Evolutionary conservation across 345 rosid genomes (phyloP).

Genomic region (Boechera retrofracta): DNA sequence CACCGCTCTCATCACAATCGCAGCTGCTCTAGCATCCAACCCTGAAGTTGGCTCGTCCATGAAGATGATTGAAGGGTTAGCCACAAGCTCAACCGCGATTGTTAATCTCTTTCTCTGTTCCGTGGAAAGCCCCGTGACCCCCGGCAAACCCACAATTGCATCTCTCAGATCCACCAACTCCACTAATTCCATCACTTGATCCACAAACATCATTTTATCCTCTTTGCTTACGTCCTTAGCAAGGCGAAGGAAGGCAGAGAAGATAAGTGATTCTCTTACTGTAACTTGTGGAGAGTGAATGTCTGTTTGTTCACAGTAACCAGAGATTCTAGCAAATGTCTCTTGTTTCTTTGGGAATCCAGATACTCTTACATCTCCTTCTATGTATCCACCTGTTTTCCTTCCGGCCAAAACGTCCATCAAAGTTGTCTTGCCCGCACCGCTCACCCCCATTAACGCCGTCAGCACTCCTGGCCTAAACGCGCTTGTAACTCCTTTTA

Average conservation of each 20-base stretch:
- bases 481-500: slow-evolving; percentile 70
- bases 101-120: slow-evolving; percentile 88
- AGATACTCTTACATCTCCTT: slow-evolving; percentile 82
- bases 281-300: slow-evolving; percentile 95
- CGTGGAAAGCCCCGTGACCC: slow-evolving; percentile 80
- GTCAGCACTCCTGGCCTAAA: slow-evolving; percentile 94
- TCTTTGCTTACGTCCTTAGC: slow-evolving; percentile 72
- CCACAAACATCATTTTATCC: slow-evolving; percentile 78
- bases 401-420: slow-evolving; percentile 97
- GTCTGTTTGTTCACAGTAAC: slow-evolving; percentile 89
- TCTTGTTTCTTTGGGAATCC: slow-evolving; percentile 87
- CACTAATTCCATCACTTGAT: slow-evolving; percentile 70
- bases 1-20: slow-evolving; percentile 90
- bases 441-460: slow-evolving; percentile 93
- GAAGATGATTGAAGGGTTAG: slow-evolving; percentile 86
- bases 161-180: slow-evolving; percentile 64
- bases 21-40: slow-evolving; percentile 88
- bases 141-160: slow-evolving; percentile 70
- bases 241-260: slow-evolving; percentile 86
- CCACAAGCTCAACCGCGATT: slow-evolving; percentile 85
- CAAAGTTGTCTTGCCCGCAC: slow-evolving; percentile 94
- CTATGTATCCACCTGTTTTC: slow-evolving; percentile 86
- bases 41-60: slow-evolving; percentile 97
- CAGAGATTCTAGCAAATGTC: slow-evolving; percentile 92
- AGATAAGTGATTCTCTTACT: slow-evolving; percentile 77